These are phyloP conservation scores for Anthracocystis setariae DNA, from an alignment of 1,284 basidiomycete species.

Conservation along the genomic window DNA sequence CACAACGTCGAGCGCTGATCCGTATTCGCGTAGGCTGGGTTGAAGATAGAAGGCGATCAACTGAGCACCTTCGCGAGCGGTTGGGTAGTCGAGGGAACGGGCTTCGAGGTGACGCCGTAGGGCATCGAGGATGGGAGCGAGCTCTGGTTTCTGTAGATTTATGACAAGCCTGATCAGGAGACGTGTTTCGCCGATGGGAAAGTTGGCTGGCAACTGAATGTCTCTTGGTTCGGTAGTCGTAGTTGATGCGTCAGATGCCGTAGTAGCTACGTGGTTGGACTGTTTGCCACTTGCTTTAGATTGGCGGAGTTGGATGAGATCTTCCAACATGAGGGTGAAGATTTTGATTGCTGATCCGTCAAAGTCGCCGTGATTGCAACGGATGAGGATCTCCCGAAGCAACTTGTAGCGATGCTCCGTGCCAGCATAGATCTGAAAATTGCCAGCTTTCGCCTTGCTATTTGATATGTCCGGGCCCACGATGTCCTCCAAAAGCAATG, in stretches of 20 bases:
- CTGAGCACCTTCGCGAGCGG: constrained; percentile 35
- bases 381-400: constrained; percentile 25
- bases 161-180: constrained; percentile 24
- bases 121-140: constrained; percentile 29
- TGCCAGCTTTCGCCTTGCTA: constrained; percentile 16
- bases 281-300: background rate
- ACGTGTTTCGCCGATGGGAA: constrained; percentile 35
- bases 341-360: constrained; percentile 27
- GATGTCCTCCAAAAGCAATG: constrained; percentile 32
- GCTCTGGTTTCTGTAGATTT: constrained; percentile 21
- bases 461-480: constrained; percentile 20
- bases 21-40: constrained; percentile 33
- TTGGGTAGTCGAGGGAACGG: constrained; percentile 30
- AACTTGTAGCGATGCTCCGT: constrained; percentile 34
- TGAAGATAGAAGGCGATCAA: constrained; percentile 40
- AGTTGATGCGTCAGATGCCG: background rate
- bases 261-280: background rate
- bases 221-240: background rate
- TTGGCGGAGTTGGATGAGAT: constrained; percentile 24
- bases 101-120: constrained; percentile 29
- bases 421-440: constrained; percentile 33
- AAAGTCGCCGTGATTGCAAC: constrained; percentile 18
- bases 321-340: constrained; percentile 39
- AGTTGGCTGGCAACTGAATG: constrained; percentile 19
- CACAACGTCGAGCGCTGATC: constrained; percentile 34